Evolutionary conservation across 345 rosid species (phyloP).

Genomic region (Sonneratia alba): DNA sequence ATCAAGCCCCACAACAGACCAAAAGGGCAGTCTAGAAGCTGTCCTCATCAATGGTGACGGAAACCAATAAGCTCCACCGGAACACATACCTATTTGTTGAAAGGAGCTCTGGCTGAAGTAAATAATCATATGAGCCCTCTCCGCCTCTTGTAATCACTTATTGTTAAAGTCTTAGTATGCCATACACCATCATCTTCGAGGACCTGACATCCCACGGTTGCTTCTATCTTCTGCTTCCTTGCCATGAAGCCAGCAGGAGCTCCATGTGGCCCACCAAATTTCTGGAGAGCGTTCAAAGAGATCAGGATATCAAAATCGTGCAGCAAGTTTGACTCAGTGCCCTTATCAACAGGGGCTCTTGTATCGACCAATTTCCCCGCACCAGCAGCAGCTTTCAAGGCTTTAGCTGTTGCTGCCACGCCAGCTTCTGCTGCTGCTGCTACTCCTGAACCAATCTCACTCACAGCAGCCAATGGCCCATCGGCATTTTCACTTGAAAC

Average conservation of each 20-base stretch:
- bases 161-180: constrained; percentile 78
- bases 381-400: constrained; percentile 89
- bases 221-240: constrained; percentile 83
- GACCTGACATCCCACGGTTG: constrained; percentile 69
- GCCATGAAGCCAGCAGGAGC: constrained; percentile 85
- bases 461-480: constrained; percentile 17
- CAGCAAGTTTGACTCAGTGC: constrained; percentile 61
- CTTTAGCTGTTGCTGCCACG: constrained; percentile 61
- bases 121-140: constrained; percentile 76
- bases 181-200: constrained; percentile 83
- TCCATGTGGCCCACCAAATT: constrained; percentile 78
- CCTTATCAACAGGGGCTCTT: constrained; percentile 76
- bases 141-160: constrained; percentile 96
- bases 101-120: too few species aligned
- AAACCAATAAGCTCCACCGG: too few species aligned
- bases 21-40: too few species aligned
- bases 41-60: too few species aligned
- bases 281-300: constrained; percentile 50
- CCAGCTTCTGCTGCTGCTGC: constrained; percentile 29
- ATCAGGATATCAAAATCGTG: constrained; percentile 78
- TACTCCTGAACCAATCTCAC: background rate
- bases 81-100: too few species aligned
- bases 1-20: too few species aligned
- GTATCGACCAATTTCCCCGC: constrained; percentile 96
- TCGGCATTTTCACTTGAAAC: constrained; percentile 24